phyloP scores from a whole-genome alignment of 2,329 filamentous ascomycete genomes.

The Ascochyta koolunga region DNA sequence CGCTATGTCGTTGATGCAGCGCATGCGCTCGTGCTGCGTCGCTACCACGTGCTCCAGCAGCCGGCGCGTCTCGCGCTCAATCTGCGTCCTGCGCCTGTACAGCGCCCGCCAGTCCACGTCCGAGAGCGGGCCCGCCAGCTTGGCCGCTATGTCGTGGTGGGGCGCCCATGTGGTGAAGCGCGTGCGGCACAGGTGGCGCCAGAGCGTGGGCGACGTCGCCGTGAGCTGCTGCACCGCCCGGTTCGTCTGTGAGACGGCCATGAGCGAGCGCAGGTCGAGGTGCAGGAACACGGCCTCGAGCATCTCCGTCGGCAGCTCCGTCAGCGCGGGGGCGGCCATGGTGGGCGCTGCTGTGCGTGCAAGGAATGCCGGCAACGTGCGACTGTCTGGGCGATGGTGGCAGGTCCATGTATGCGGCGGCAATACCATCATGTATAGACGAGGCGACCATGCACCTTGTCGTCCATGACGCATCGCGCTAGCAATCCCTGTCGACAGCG shows the following conservation, averaged over 20 bases:
- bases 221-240: slow-evolving; percentile 69
- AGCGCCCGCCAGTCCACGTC: slow-evolving; percentile 74
- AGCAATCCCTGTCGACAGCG: background rate
- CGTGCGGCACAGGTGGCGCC: slow-evolving; percentile 74
- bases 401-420: too few species aligned
- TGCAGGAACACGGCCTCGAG: slow-evolving; percentile 77
- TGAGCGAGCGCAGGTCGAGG: slow-evolving; percentile 58
- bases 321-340: slow-evolving; percentile 32
- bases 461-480: slow-evolving; percentile 15
- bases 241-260: slow-evolving; percentile 64
- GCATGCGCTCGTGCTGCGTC: slow-evolving; percentile 72
- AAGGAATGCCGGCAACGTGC: too few species aligned
- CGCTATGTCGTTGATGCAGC: slow-evolving; percentile 73
- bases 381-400: too few species aligned
- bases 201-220: slow-evolving; percentile 75
- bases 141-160: slow-evolving; percentile 41
- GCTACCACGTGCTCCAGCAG: slow-evolving; percentile 70
- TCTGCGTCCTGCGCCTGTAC: slow-evolving; percentile 44
- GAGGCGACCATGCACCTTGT: slow-evolving; percentile 5
- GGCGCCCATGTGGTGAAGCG: slow-evolving; percentile 78
- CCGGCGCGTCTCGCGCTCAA: slow-evolving; percentile 42
- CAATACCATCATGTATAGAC: too few species aligned
- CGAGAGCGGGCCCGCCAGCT: slow-evolving; percentile 54
- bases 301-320: slow-evolving; percentile 77
- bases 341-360: background rate